phyloP scores from a whole-genome alignment of 202 grass and related monocot species.

The Zizania palustris region DNA sequence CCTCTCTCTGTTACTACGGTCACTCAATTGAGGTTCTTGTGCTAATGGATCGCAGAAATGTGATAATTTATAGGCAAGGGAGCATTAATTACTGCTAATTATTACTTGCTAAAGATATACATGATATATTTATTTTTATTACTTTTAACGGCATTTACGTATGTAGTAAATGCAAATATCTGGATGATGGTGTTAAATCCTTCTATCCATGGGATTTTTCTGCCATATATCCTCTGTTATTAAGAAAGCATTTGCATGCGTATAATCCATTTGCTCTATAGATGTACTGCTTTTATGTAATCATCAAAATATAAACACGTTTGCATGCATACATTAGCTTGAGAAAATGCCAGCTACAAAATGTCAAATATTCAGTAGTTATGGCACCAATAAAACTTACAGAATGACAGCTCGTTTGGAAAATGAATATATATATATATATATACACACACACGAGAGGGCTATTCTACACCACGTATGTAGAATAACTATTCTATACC shows the following conservation, averaged over 20 bases:
- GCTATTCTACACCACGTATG: too few species aligned
- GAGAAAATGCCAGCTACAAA: too few species aligned
- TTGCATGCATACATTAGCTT: too few species aligned
- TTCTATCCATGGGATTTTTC: background rate
- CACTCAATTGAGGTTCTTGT: background rate
- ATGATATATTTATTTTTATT: background rate
- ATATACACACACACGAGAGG: too few species aligned
- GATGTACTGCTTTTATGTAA: too few species aligned
- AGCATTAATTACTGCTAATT: background rate
- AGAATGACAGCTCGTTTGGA: too few species aligned
- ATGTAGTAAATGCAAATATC: background rate
- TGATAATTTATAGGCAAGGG: conserved; percentile 20
- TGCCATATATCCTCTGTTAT: background rate
- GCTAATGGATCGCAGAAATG: background rate
- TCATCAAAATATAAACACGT: too few species aligned
- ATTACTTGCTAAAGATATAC: background rate
- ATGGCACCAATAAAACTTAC: too few species aligned
- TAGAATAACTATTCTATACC: too few species aligned
- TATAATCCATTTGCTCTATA: too few species aligned
- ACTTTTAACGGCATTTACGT: background rate
- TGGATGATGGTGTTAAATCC: background rate
- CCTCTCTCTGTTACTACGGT: background rate
- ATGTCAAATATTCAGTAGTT: too few species aligned
- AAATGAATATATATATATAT: too few species aligned
- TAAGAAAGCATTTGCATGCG: background rate